Evolutionary conservation across 768 basidiomycete genomes (phyloP).

Genomic region (Tricholoma hemisulphureum): DNA sequence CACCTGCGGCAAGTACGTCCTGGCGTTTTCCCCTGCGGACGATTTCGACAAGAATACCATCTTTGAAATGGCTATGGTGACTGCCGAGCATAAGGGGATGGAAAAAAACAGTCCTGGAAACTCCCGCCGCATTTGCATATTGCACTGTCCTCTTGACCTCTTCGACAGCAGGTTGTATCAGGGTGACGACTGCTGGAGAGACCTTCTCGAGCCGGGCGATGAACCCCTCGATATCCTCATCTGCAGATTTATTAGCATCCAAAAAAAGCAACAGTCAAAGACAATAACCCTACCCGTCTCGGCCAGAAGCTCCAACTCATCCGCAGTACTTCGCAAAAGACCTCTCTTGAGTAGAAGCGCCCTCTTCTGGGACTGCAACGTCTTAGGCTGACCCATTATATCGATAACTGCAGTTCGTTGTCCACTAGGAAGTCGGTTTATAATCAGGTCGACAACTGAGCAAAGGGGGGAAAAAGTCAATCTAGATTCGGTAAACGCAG

Average conservation of each 20-base stretch:
- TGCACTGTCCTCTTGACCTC: constrained; percentile 66
- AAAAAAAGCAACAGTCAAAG: neutral
- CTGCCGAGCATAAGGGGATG: constrained; percentile 72
- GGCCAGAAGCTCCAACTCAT: constrained; percentile 71
- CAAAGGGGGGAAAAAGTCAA: no score
- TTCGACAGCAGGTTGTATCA: constrained; percentile 50
- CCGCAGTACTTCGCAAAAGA: constrained; percentile 60
- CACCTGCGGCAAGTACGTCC: constrained; percentile 79
- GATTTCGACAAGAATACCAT: constrained; percentile 76
- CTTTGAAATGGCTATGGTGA: constrained; percentile 64
- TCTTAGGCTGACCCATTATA: constrained; percentile 64
- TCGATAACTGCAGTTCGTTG: constrained; percentile 58
- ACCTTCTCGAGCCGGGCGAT: constrained; percentile 57
- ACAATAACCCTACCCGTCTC: constrained; percentile 49
- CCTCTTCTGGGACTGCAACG: constrained; percentile 66
- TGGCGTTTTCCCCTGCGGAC: constrained; percentile 60
- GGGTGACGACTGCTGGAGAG: constrained; percentile 49
- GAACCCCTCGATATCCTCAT: constrained; percentile 61
- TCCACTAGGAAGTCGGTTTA: constrained; percentile 60
- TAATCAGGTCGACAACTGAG: constrained; percentile 63
- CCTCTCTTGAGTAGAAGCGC: constrained; percentile 68
- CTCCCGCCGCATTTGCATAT: constrained; percentile 59
- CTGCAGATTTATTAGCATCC: constrained; percentile 29
- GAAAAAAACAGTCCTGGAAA: constrained; percentile 61
- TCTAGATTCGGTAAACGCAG: no score